phyloP scores from a whole-genome alignment of 2,329 filamentous ascomycete genomes.

The Ceratocystis destructans region DNA sequence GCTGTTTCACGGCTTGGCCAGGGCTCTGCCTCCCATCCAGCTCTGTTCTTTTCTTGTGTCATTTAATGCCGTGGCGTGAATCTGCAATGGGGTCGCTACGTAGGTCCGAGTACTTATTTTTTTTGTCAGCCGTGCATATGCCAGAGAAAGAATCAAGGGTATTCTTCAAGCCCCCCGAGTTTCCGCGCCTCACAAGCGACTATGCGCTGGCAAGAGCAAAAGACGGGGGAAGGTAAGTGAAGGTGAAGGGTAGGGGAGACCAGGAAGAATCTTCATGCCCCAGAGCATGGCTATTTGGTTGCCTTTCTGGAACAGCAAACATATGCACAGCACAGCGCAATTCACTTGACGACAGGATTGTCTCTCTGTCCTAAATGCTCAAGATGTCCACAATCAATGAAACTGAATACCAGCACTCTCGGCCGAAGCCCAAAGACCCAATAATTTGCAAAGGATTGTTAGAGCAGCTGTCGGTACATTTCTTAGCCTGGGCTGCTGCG shows the following conservation, averaged over 20 bases:
- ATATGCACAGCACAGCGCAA: background rate
- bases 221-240: too few species aligned
- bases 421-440: background rate
- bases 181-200: background rate
- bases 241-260: too few species aligned
- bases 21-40: background rate
- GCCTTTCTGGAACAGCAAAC: background rate
- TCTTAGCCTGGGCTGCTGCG: background rate
- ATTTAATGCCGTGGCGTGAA: background rate
- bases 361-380: background rate
- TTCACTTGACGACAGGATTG: background rate
- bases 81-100: background rate
- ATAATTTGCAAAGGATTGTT: background rate
- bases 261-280: conserved; percentile 4
- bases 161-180: background rate
- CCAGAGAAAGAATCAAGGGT: background rate
- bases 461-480: background rate
- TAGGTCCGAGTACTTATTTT: background rate
- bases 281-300: background rate
- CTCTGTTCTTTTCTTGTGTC: background rate
- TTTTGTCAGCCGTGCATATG: background rate
- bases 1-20: background rate
- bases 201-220: background rate
- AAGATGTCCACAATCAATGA: background rate
- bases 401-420: background rate